Evolutionary conservation across 805 yeast species (phyloP).

Genomic region (Sugiyamaella valdiviana): DNA sequence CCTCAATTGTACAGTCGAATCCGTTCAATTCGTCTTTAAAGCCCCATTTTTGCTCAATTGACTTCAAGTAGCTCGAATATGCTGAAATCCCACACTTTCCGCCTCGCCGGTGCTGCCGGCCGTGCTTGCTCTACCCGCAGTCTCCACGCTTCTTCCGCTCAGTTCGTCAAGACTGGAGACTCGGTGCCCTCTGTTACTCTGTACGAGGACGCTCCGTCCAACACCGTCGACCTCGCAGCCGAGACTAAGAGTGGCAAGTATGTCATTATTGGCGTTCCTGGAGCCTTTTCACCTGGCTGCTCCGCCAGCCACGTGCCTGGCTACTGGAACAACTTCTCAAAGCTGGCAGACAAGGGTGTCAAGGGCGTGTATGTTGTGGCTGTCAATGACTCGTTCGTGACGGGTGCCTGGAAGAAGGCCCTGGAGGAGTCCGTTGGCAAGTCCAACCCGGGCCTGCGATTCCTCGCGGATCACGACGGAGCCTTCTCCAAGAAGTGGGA

Average conservation of each 20-base stretch:
- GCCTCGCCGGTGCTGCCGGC: slow-evolving; percentile 1
- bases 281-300: slow-evolving; percentile 81
- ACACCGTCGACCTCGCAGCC: slow-evolving; percentile 49
- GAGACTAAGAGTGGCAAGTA: slow-evolving; percentile 43
- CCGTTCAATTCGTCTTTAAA: too few species aligned
- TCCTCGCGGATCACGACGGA: slow-evolving; percentile 77
- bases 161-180: slow-evolving; percentile 52
- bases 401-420: slow-evolving; percentile 66
- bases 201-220: slow-evolving; percentile 59
- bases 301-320: slow-evolving; percentile 69
- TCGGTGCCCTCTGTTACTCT: slow-evolving; percentile 51
- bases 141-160: slow-evolving; percentile 18
- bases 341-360: slow-evolving; percentile 63
- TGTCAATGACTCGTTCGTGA: slow-evolving; percentile 84
- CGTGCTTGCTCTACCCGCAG: slow-evolving; percentile 6
- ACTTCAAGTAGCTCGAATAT: too few species aligned
- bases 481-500: slow-evolving; percentile 62
- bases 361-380: slow-evolving; percentile 57
- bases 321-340: slow-evolving; percentile 46
- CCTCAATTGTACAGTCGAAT: too few species aligned
- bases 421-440: slow-evolving; percentile 20
- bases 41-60: too few species aligned
- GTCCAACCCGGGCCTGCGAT: slow-evolving; percentile 37
- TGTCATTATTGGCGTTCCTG: slow-evolving; percentile 57
- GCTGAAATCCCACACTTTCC: not conserved